These are phyloP conservation scores for Albatrellus ellisii DNA, from an alignment of 768 basidiomycete species.

Conservation along the genomic window DNA sequence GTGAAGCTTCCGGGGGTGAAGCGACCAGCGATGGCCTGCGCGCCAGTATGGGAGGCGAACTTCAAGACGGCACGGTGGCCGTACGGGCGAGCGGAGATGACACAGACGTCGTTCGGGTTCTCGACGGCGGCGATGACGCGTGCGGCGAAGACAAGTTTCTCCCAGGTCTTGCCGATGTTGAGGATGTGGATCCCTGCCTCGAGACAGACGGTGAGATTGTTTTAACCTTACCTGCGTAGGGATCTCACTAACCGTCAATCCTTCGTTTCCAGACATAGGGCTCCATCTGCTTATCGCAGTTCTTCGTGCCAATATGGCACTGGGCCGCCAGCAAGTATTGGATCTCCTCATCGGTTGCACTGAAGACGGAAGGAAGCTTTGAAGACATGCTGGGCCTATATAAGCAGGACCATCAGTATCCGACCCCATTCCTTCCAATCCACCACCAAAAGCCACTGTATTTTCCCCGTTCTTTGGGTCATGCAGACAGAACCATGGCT, in stretches of 20 bases:
- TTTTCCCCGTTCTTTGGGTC: constrained; percentile 18
- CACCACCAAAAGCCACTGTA: constrained; percentile 21
- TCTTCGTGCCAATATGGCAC: constrained; percentile 96
- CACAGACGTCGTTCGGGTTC: constrained; percentile 96
- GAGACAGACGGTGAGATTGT: constrained; percentile 9
- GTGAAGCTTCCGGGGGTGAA: constrained; percentile 99
- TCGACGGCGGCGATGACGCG: constrained; percentile 96
- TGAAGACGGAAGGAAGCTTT: constrained; percentile 89
- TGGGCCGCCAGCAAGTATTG: constrained; percentile 90
- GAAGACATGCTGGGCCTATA: constrained; percentile 43
- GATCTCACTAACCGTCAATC: constrained; percentile 64
- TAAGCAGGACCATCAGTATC: constrained; percentile 26
- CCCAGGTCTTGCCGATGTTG: constrained; percentile 99
- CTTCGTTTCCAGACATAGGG: constrained; percentile 97
- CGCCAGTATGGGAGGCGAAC: constrained; percentile 95
- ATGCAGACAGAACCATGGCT: constrained; percentile 7
- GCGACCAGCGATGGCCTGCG: constrained; percentile 96
- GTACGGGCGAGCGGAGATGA: constrained; percentile 96
- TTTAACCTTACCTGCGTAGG: background rate
- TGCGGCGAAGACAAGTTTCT: constrained; percentile 96
- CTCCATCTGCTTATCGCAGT: constrained; percentile 99
- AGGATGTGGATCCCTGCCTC: constrained; percentile 82
- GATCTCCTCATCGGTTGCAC: constrained; percentile 96
- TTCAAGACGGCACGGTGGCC: constrained; percentile 99
- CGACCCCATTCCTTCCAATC: constrained; percentile 16